Evolutionary conservation across 768 basidiomycete species (phyloP).

Genomic region (Mycena maculata): DNA sequence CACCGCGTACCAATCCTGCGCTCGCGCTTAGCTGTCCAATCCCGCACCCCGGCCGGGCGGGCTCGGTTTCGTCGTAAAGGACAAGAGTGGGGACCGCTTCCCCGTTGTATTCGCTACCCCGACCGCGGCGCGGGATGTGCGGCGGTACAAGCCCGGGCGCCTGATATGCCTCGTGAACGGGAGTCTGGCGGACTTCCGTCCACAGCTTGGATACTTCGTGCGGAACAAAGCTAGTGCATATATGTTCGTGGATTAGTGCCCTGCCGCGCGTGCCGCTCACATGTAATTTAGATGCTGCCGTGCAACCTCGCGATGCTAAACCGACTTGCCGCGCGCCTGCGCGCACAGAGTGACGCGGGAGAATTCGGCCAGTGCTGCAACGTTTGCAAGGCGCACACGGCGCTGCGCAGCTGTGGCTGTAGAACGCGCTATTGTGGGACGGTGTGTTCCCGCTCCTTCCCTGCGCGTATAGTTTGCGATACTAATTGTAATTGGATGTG

Average conservation of each 20-base stretch:
- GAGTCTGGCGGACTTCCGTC: constrained; percentile 2
- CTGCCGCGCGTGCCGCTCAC: background rate
- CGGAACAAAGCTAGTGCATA: constrained; percentile 2
- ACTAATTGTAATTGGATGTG: background rate
- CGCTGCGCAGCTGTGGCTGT: constrained; percentile 12
- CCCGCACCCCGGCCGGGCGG: constrained; percentile 14
- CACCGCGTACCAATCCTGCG: background rate
- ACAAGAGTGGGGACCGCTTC: constrained; percentile 18
- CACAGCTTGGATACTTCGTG: constrained; percentile 13
- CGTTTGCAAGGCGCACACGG: constrained; percentile 7
- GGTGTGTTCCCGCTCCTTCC: too few species aligned
- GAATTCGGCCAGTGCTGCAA: constrained; percentile 22
- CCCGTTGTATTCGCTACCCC: constrained; percentile 20
- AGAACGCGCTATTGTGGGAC: constrained; percentile 24
- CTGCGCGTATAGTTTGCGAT: background rate
- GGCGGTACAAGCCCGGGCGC: constrained; percentile 3
- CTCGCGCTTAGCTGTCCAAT: background rate
- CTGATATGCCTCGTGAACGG: constrained; percentile 17
- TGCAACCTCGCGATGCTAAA: constrained; percentile 17
- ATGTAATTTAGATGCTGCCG: constrained; percentile 4
- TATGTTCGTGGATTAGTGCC: background rate
- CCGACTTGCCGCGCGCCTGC: constrained; percentile 6
- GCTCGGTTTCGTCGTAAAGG: constrained; percentile 14
- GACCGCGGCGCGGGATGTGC: constrained; percentile 2
- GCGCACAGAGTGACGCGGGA: constrained; percentile 15